These are phyloP conservation scores for Sclerotinia spermophila DNA, from an alignment of 2,329 filamentous ascomycete species.

Conservation along the genomic window DNA sequence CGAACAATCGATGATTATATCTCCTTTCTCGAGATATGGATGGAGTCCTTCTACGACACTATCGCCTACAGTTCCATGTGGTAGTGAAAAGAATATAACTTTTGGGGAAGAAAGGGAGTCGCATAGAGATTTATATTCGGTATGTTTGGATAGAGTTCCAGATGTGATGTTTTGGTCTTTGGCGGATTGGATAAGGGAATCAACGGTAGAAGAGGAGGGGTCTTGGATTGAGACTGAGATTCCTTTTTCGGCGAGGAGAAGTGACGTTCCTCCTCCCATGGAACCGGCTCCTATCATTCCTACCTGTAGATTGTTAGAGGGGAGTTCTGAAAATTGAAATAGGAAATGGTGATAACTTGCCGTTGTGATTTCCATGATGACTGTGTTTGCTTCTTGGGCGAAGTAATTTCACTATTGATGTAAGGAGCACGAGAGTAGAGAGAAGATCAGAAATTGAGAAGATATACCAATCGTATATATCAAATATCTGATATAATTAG, in stretches of 20 bases:
- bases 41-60: conserved; percentile 38
- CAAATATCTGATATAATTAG: background rate
- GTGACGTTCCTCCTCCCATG: conserved; percentile 55
- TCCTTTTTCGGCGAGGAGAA: conserved; percentile 56
- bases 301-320: conserved; percentile 36
- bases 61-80: conserved; percentile 44
- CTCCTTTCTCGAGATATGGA: conserved; percentile 53
- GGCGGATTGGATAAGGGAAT: conserved; percentile 40
- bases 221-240: conserved; percentile 54
- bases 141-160: conserved; percentile 35
- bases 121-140: conserved; percentile 44
- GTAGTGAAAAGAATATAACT: conserved; percentile 51
- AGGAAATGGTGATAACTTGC: background rate
- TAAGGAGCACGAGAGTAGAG: background rate
- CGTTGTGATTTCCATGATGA: background rate
- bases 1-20: conserved; percentile 65
- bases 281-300: conserved; percentile 56
- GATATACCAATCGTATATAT: background rate
- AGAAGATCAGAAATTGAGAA: background rate
- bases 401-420: background rate
- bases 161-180: conserved; percentile 26
- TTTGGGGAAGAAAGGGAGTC: conserved; percentile 46
- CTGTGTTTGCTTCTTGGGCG: background rate
- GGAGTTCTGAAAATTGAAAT: background rate
- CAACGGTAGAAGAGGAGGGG: conserved; percentile 46